Conservation (phyloP, 2,329 filamentous ascomycete species). For the Fusarium ambrosium region DNA sequence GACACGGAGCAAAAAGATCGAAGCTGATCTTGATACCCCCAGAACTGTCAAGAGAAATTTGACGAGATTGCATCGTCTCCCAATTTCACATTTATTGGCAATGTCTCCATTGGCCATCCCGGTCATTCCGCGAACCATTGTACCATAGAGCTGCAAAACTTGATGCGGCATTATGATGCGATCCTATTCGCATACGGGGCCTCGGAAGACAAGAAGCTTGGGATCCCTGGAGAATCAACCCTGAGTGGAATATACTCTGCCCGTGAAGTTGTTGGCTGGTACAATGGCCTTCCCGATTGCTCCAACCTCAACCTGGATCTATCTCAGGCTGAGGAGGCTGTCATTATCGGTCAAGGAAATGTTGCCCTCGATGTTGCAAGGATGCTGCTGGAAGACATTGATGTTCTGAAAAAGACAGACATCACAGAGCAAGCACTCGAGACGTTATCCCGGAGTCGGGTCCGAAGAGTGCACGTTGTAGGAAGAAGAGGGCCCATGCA, state of each 20-base stretch:
- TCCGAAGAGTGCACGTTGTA: conserved; percentile 87
- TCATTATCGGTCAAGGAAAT: conserved; percentile 95
- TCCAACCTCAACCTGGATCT: conserved; percentile 80
- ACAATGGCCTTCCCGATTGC: conserved; percentile 93
- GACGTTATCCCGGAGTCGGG: conserved; percentile 76
- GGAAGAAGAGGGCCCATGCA: conserved; percentile 91
- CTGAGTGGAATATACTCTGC: conserved; percentile 86
- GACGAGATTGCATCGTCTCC: conserved; percentile 86
- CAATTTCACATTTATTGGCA: conserved; percentile 91
- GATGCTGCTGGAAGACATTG: conserved; percentile 83
- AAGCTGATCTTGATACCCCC: conserved; percentile 10
- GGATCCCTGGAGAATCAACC: conserved; percentile 81
- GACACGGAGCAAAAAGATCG: background rate
- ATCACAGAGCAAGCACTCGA: conserved; percentile 89
- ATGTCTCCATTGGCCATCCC: conserved; percentile 79
- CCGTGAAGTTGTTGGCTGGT: conserved; percentile 96
- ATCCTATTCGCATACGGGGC: conserved; percentile 95
- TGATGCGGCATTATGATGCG: conserved; percentile 90
- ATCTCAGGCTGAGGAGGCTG: conserved; percentile 80
- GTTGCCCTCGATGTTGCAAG: conserved; percentile 94
- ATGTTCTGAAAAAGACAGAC: conserved; percentile 83
- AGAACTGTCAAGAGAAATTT: conserved; percentile 97
- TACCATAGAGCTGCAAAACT: conserved; percentile 73
- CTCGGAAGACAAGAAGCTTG: conserved; percentile 82
- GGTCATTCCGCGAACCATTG: conserved; percentile 56